These are phyloP conservation scores for Murraya paniculata DNA, from an alignment of 345 rosid genomes.

Conservation along the genomic window DNA sequence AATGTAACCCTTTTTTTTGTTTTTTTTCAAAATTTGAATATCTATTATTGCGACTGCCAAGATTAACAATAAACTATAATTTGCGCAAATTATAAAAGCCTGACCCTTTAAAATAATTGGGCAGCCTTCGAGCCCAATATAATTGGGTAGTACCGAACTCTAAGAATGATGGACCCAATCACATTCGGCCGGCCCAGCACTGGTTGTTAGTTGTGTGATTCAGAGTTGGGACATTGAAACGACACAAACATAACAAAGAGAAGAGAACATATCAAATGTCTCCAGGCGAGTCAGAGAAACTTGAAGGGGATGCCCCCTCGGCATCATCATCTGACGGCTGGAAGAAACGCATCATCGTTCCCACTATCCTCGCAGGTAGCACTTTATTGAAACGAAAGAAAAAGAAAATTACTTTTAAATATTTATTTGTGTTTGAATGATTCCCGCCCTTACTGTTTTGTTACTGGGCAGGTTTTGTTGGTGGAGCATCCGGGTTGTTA, in stretches of 20 bases:
- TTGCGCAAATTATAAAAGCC: no score
- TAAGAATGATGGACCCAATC: no score
- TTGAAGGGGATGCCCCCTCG: constrained; percentile 19
- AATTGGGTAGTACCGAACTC: no score
- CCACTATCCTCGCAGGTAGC: constrained; percentile 67
- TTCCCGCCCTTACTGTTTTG: background rate
- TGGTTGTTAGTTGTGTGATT: background rate
- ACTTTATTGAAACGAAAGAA: background rate
- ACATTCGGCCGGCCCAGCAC: no score
- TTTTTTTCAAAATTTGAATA: no score
- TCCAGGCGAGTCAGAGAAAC: constrained; percentile 27
- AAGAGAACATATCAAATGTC: constrained; percentile 28
- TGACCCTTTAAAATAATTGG: no score
- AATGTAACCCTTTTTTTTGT: no score
- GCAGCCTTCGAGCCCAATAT: no score
- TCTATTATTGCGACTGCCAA: no score
- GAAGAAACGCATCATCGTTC: constrained; percentile 56
- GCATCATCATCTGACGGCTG: constrained; percentile 38
- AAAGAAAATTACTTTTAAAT: background rate
- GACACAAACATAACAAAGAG: no score
- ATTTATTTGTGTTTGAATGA: background rate
- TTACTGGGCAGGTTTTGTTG: constrained; percentile 43
- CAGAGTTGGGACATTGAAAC: background rate
- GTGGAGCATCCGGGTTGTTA: constrained; percentile 69
- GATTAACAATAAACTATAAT: no score